These are phyloP conservation scores for Penium margaritaceum DNA, from an alignment of 139 green algal genomes.

Conservation along the genomic window DNA sequence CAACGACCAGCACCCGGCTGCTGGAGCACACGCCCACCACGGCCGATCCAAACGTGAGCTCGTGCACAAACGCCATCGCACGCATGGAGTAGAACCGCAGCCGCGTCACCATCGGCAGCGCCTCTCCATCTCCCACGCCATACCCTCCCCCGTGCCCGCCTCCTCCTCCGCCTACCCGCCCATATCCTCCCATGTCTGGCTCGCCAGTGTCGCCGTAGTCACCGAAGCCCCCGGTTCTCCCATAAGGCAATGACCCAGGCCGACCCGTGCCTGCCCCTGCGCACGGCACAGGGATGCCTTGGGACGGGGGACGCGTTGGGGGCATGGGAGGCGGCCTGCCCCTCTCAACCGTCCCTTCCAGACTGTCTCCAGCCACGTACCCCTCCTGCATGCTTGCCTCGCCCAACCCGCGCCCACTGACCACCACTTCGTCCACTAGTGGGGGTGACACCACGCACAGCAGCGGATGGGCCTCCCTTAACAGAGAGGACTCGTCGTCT, in stretches of 20 bases:
- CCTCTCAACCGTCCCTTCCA: too few relatives aligned
- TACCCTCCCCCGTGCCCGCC: neutral
- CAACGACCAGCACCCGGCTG: slow-evolving; percentile 23
- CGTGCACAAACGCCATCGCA: slow-evolving; percentile 19
- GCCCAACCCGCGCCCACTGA: too few relatives aligned
- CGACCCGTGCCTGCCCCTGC: neutral
- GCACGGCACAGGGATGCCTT: too few relatives aligned
- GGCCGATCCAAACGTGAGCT: slow-evolving; percentile 13
- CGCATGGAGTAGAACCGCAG: slow-evolving; percentile 39
- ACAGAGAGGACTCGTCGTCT: too few relatives aligned
- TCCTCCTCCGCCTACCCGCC: neutral
- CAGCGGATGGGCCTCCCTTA: too few relatives aligned
- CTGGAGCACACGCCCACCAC: slow-evolving; percentile 28
- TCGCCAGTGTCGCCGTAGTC: neutral
- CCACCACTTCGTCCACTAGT: too few relatives aligned
- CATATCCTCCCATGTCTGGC: neutral
- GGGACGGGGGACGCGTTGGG: too few relatives aligned
- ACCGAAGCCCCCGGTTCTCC: neutral
- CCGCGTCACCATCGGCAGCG: neutral
- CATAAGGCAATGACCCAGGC: neutral
- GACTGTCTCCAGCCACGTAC: too few relatives aligned
- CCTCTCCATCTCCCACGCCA: slow-evolving; percentile 6
- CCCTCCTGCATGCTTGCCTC: too few relatives aligned
- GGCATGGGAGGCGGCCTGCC: too few relatives aligned
- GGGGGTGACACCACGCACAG: too few relatives aligned